phyloP scores from a whole-genome alignment of 148 eudicot genomes.

The Rheum nobile region DNA sequence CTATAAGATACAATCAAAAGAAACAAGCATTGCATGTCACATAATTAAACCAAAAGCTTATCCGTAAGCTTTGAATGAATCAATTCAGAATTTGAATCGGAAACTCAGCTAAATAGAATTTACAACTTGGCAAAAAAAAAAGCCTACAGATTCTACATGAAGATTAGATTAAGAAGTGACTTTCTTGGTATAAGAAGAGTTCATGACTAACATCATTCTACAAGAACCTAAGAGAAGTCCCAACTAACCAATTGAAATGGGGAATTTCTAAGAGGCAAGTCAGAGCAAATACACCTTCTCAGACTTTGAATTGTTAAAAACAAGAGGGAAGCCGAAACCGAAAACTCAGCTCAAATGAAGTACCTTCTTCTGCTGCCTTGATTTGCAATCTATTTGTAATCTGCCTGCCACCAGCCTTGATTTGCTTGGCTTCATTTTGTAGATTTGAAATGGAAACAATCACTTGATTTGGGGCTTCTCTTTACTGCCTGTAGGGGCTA shows the following conservation, averaged over 20 bases:
- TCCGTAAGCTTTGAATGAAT: background rate
- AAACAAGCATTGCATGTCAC: background rate
- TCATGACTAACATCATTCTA: background rate
- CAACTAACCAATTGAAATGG: conserved; percentile 7
- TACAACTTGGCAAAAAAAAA: background rate
- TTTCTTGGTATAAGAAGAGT: background rate
- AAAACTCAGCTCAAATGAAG: background rate
- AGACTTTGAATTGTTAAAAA: conserved; percentile 3
- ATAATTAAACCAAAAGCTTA: background rate
- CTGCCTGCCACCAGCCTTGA: background rate
- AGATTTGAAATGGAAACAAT: background rate
- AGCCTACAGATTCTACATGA: background rate
- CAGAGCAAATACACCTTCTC: conserved; percentile 11
- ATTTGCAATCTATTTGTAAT: background rate
- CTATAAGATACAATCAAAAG: background rate
- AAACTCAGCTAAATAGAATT: background rate
- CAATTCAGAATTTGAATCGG: background rate
- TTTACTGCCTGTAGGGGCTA: conserved; percentile 2
- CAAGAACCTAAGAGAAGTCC: conserved; percentile 2
- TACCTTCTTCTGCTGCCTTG: background rate
- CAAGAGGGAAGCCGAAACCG: background rate
- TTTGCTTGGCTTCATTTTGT: background rate
- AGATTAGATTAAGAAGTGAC: background rate
- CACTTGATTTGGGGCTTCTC: background rate
- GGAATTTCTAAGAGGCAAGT: conserved; percentile 8